Base-by-base conservation (phyloP, 148 eudicot species). In the Persicaria tinctoria region DNA sequence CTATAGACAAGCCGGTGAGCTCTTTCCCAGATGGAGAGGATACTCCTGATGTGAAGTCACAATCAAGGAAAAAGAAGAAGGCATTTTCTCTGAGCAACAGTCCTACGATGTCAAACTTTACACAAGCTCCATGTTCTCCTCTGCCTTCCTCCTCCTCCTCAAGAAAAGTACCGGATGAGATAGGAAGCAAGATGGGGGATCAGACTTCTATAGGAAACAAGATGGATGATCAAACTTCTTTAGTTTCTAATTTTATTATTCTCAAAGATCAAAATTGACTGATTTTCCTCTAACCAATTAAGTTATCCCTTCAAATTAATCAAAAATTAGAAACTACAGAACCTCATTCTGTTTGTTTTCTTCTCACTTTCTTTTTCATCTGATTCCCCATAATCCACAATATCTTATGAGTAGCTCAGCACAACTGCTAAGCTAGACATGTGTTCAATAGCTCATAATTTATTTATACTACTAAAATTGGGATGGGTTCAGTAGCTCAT, bases 71-170 rank as follows among this genome's bases (percentile, higher is more conserved):
- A 74, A 96, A 88, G 74, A 73, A 76, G 11, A 80, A 72, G 23
- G 88, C 98, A 6, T 89, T 91, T 76, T 66, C 73, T 49, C 82
- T 90, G 41, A 84, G 87, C 83, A 92, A 86, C 81, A 80, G 90
- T 32, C 86, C 88, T 6, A 89, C 84, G 74, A 81, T 91, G 93
- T 80, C 88, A 51, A 88, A 82, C 82, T 73, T 96, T 18, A 84
- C 89, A 80, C 75, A 89, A 77, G 87, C 97, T 8, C 97, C 97
- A 27, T 92, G 99, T 82, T 85, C 97, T 63, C 93, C 96, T 69
- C 84, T 83, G 75, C 76, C 91, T 47, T 87, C 93, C 44, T 66
- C 70, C 0, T 38, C 70, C 23, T 20, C 23, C 12, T 66, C 70
- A 20, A 73, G 84, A 11, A 88, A 82, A 71, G 68, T 82, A 74